Evolutionary conservation across 805 yeast genomes (phyloP), one percentile per base, ranked within the genome.

Genomic region (Candida sphagnicola): DNA sequence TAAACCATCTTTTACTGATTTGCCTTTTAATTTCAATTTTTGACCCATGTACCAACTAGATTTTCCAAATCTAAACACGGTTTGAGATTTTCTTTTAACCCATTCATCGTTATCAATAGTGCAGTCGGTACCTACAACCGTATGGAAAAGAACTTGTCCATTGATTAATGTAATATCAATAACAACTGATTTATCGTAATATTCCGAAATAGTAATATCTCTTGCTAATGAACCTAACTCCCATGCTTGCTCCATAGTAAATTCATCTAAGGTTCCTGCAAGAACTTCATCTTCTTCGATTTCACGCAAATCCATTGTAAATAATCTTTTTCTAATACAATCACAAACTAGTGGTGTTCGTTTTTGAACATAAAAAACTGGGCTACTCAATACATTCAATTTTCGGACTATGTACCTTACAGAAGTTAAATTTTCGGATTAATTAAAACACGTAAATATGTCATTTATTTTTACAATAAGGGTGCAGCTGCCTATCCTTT

Each of bases 71-170:
- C 80, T 65, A 35, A 66, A 48, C 1, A 67, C 79, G 4, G 78
- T 64, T 38, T 60, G 71, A 49, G 60, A 61, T 56, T 78, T 78
- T 48, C 80, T 62, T 18, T 53, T 51, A 21, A 77, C 68, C 81
- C 82, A 78, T 23, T 53, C 47, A 42, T 77, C 82, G 42, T 78
- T 77, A 45, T 76, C 82, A n/a, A 60, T 54, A 8, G 61, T 47
- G 10, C 72, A 55, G 1, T 71, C 74, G 8, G 55, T 46, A 11
- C 51, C 57, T 13, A 67, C 58, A 17, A 56, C 61, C 4, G 71
- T 46, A 42, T 75, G 76, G 62, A 74, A 77, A 24, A 76, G 49
- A 12, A 62, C 61, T 30, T 71, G 76, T 3, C 78, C 78, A 17
- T 62, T 56, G 4, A 68, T 45, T 5, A 72, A 54, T 11, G 76